A percentile compares a stretch with the other conserved stretches of the same genome.
Evolutionary conservation across 768 basidiomycete species (phyloP).

Genomic region (Russula lepida): DNA sequence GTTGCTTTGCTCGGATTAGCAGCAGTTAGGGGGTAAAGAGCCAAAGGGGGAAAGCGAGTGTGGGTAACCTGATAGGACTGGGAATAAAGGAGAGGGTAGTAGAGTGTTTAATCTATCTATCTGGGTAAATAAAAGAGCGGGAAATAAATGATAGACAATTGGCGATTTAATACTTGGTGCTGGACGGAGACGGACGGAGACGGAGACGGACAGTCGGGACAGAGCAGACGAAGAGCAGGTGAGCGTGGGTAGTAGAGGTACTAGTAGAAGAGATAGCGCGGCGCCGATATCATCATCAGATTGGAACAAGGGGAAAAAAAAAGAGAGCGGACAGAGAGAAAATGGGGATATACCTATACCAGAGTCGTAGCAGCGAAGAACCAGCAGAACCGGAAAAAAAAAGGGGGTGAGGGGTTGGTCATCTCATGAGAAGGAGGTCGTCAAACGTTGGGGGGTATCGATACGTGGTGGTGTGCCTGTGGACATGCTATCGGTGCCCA

Average conservation of each 20-base stretch:
- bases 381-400: background rate
- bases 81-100: background rate
- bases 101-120: background rate
- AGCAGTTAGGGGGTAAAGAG: background rate
- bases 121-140: background rate
- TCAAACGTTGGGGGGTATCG: slow-evolving; percentile 13
- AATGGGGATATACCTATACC: background rate
- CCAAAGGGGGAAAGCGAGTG: slow-evolving; percentile 1
- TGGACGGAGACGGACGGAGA: background rate
- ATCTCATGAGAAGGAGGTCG: slow-evolving; percentile 10
- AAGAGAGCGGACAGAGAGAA: background rate
- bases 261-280: slow-evolving; percentile 3
- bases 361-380: slow-evolving; percentile 5
- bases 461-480: slow-evolving; percentile 11
- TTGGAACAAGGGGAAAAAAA: background rate
- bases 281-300: slow-evolving; percentile 3
- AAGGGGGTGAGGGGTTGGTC: too few relatives aligned
- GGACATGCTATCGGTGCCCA: slow-evolving; percentile 1
- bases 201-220: background rate
- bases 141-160: slow-evolving; percentile 3
- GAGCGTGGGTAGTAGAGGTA: background rate
- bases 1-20: slow-evolving; percentile 3
- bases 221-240: background rate
- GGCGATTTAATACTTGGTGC: background rate
- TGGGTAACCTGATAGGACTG: background rate